Evolutionary conservation across 495 filamentous ascomycete species (phyloP).

Genomic region (Podospora anserina): DNA sequence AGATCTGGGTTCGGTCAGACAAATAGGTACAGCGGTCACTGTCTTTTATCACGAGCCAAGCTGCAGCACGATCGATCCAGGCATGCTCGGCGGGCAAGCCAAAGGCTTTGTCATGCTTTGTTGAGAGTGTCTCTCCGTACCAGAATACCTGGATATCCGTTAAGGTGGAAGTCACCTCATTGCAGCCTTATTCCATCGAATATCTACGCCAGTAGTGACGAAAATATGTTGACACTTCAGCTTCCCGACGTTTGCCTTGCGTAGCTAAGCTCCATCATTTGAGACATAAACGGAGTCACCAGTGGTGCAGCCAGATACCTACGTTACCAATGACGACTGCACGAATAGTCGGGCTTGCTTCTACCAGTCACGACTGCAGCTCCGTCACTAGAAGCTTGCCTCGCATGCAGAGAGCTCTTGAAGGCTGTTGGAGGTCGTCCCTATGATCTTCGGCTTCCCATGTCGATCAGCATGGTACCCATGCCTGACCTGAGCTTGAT

Average conservation of each 20-base stretch:
- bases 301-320: background rate
- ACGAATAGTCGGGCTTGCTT: background rate
- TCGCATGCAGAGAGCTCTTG: background rate
- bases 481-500: constrained; percentile 11
- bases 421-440: background rate
- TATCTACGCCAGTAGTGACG: background rate
- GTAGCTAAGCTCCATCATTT: background rate
- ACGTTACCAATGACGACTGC: background rate
- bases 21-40: background rate
- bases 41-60: constrained; percentile 2
- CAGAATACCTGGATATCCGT: background rate
- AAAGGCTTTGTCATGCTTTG: constrained; percentile 6
- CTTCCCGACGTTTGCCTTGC: background rate
- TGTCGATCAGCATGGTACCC: constrained; percentile 18
- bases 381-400: background rate
- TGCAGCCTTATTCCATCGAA: background rate
- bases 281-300: too few species aligned
- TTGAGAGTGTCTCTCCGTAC: background rate
- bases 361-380: background rate
- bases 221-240: background rate
- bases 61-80: background rate
- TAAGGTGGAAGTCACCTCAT: background rate
- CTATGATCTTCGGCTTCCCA: background rate
- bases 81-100: background rate
- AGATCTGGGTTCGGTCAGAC: background rate